phyloP scores from a whole-genome alignment of 2,329 filamentous ascomycete species.

The Diplodia scrobiculata region DNA sequence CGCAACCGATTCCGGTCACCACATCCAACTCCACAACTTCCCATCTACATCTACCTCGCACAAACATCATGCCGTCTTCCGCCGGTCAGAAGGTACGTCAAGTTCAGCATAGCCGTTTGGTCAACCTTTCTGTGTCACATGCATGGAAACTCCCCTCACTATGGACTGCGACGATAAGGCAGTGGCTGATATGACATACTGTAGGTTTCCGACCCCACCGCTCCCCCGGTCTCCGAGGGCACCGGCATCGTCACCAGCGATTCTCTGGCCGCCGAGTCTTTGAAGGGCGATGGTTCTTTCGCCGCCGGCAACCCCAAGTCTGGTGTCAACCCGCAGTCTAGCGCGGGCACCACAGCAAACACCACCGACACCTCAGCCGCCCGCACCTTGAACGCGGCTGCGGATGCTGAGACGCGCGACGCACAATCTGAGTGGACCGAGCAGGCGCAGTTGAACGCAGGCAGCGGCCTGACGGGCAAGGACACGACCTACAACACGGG shows the following conservation, averaged over 20 bases:
- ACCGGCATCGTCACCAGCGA: slow-evolving; percentile 66
- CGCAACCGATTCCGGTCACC: neutral
- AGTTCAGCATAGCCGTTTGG: slow-evolving; percentile 6
- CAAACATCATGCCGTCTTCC: slow-evolving; percentile 30
- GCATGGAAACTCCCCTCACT: neutral
- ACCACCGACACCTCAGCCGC: slow-evolving; percentile 60
- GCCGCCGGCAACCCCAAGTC: slow-evolving; percentile 60
- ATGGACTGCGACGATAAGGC: neutral
- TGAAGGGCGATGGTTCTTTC: slow-evolving; percentile 62
- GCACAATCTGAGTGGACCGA: slow-evolving; percentile 46
- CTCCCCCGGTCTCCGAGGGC: slow-evolving; percentile 59
- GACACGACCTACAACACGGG: slow-evolving; percentile 41
- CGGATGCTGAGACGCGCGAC: slow-evolving; percentile 51
- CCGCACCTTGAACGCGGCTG: slow-evolving; percentile 53
- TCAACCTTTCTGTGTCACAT: neutral
- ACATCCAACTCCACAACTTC: neutral
- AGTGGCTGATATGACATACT: slow-evolving; percentile 32
- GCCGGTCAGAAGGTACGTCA: slow-evolving; percentile 32
- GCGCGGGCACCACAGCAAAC: slow-evolving; percentile 58
- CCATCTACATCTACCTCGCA: neutral
- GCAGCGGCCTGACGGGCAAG: slow-evolving; percentile 41
- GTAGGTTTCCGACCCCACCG: slow-evolving; percentile 53
- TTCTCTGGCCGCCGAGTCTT: slow-evolving; percentile 76
- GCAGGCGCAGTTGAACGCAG: slow-evolving; percentile 47
- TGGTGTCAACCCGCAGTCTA: slow-evolving; percentile 54